Conservation (phyloP, 805 yeast genomes). For the Ogataea siamensis region DNA sequence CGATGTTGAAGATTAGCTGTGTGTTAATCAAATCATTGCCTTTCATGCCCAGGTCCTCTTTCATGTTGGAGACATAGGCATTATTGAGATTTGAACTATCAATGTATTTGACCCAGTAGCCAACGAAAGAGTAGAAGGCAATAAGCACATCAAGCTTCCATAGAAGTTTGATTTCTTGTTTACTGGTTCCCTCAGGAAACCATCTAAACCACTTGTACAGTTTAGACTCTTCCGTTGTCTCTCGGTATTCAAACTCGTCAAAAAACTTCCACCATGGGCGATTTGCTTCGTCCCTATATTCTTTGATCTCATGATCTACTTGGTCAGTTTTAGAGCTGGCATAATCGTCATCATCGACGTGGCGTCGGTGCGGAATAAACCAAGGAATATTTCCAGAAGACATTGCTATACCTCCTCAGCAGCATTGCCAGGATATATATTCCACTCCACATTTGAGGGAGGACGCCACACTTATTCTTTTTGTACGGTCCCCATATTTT, state of each 20-base stretch:
- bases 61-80: constrained; percentile 67
- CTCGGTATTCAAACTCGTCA: constrained; percentile 62
- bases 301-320: no score
- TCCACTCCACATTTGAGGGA: no score
- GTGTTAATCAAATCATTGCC: constrained; percentile 64
- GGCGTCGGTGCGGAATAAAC: background rate
- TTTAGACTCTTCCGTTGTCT: constrained; percentile 32
- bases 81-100: constrained; percentile 60
- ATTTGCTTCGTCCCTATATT: constrained; percentile 53
- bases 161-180: constrained; percentile 46
- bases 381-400: no score
- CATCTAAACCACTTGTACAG: constrained; percentile 52
- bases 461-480: no score
- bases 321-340: background rate
- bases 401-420: no score
- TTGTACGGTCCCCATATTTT: no score
- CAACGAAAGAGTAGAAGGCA: constrained; percentile 54
- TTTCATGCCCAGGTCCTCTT: constrained; percentile 52
- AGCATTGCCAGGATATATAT: no score
- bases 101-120: constrained; percentile 67
- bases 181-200: constrained; percentile 48
- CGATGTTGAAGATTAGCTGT: constrained; percentile 57
- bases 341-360: background rate
- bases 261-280: constrained; percentile 55
- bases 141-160: constrained; percentile 55